phyloP scores from a whole-genome alignment of 441 rosid species.

The Metrosideros polymorpha region DNA sequence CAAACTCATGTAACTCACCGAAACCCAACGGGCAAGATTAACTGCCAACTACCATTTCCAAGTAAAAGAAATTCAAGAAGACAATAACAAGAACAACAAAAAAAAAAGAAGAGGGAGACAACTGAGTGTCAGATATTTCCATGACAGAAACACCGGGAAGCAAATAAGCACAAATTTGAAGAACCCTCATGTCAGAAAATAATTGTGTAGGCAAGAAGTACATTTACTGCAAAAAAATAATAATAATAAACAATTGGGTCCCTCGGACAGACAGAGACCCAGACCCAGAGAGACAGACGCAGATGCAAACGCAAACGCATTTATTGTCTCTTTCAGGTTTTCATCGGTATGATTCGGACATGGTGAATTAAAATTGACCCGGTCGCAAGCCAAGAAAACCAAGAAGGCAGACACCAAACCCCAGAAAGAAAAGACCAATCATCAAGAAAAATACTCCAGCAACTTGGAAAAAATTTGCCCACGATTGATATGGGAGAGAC shows the following conservation, averaged over 20 bases:
- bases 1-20: not conserved
- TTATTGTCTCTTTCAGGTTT: not conserved
- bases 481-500: not conserved
- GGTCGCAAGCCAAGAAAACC: not conserved
- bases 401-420: not conserved
- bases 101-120: not conserved
- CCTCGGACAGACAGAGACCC: not conserved
- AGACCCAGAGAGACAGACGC: not conserved
- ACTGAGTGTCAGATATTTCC: not conserved
- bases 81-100: not conserved
- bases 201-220: not conserved
- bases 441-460: not conserved
- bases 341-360: not conserved
- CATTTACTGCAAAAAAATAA: not conserved
- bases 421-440: not conserved
- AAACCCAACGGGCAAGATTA: not conserved
- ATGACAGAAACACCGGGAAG: not conserved
- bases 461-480: not conserved
- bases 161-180: not conserved
- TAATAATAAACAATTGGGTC: not conserved
- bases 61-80: not conserved
- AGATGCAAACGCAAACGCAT: not conserved
- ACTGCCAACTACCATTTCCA: not conserved
- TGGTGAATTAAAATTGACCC: not conserved
- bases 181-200: not conserved